A percentile compares a stretch with the other conserved stretches of the same genome.
Evolutionary conservation across 2,329 filamentous ascomycete genomes (phyloP).

Genomic region (Aspergillus fijiensis): DNA sequence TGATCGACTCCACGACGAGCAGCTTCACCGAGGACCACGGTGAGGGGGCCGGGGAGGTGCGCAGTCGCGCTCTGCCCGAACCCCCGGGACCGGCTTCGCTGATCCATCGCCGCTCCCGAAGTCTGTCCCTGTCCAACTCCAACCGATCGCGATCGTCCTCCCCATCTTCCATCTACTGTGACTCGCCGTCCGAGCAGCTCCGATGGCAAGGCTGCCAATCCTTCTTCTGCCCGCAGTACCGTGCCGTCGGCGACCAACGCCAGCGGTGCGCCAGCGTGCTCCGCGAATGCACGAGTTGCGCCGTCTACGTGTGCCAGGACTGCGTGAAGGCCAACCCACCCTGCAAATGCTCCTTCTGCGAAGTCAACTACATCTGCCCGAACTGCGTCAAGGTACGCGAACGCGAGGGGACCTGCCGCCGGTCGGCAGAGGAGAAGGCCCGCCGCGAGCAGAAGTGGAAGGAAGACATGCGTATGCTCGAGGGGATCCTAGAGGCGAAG

Average conservation of each 20-base stretch:
- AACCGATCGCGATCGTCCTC: conserved; percentile 44
- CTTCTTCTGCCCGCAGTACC: conserved; percentile 48
- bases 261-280: conserved; percentile 46
- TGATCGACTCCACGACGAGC: conserved; percentile 33
- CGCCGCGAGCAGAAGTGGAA: conserved; percentile 42
- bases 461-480: conserved; percentile 41
- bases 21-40: conserved; percentile 37
- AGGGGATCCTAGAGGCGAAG: conserved; percentile 41
- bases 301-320: conserved; percentile 48
- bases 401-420: conserved; percentile 41
- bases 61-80: conserved; percentile 15
- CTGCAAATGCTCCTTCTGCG: conserved; percentile 47
- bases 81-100: conserved; percentile 16
- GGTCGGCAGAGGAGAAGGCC: conserved; percentile 39
- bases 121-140: conserved; percentile 41
- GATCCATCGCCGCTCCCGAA: conserved; percentile 34
- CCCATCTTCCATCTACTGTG: conserved; percentile 38
- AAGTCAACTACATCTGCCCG: conserved; percentile 45
- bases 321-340: conserved; percentile 43
- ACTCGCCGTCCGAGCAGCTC: conserved; percentile 36
- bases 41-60: conserved; percentile 28
- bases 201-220: conserved; percentile 51
- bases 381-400: conserved; percentile 44
- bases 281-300: conserved; percentile 47
- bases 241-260: conserved; percentile 46